Conservation (phyloP, 768 basidiomycete genomes). For the Suillus alpinus region DNA sequence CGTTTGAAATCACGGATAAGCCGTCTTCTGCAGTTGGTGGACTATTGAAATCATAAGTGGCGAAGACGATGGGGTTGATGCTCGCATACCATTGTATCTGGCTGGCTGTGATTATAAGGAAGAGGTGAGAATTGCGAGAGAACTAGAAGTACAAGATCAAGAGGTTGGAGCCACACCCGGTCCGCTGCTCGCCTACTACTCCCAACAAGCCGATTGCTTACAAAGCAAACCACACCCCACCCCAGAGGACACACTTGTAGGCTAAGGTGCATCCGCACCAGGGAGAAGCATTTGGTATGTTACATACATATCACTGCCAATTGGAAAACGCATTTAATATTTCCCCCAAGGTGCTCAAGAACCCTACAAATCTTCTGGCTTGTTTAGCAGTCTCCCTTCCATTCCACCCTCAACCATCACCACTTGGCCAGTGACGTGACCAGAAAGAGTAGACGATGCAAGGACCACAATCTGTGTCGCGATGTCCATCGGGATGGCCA, state of each 20-base stretch:
- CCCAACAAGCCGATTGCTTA: not conserved
- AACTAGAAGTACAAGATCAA: slow-evolving; percentile 14
- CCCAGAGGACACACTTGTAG: not conserved
- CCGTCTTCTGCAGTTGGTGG: slow-evolving; percentile 90
- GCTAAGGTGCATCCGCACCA: too few species aligned
- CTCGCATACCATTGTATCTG: slow-evolving; percentile 4
- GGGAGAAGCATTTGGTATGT: not conserved
- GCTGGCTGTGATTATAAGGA: not conserved
- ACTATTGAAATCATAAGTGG: slow-evolving; percentile 43
- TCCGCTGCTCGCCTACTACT: not conserved
- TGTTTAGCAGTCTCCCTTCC: slow-evolving; percentile 64
- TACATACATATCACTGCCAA: not conserved
- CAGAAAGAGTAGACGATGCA: slow-evolving; percentile 59
- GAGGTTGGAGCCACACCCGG: not conserved
- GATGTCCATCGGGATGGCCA: slow-evolving; percentile 60
- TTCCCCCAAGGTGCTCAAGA: too few species aligned
- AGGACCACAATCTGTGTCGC: slow-evolving; percentile 63
- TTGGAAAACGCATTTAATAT: not conserved
- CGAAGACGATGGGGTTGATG: not conserved
- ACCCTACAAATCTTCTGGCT: slow-evolving; percentile 31
- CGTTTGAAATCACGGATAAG: slow-evolving; percentile 98
- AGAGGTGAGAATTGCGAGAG: not conserved
- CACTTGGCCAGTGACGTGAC: slow-evolving; percentile 69
- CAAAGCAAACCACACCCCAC: not conserved
- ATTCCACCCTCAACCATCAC: slow-evolving; percentile 75